Conservation (phyloP, 495 filamentous ascomycete genomes). For the Parathielavia appendiculata region DNA sequence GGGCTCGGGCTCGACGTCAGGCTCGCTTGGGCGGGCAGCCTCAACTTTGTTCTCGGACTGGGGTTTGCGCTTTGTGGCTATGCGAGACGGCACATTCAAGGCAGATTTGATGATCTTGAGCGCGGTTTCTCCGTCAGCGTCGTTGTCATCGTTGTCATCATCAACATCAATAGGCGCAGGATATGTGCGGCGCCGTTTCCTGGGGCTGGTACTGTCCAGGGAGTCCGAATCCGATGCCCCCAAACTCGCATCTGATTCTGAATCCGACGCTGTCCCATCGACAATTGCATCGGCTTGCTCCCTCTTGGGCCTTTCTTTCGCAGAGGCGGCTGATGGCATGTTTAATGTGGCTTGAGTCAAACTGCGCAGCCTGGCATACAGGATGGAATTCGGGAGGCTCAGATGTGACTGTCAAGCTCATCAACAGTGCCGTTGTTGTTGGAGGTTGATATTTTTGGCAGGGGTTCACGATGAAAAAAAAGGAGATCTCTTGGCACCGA, state of each 20-base stretch:
- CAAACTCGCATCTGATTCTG: slow-evolving; percentile 7
- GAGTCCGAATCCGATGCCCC: slow-evolving; percentile 34
- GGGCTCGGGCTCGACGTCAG: slow-evolving; percentile 10
- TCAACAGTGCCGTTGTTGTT: background rate
- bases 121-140: no score
- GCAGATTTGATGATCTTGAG: slow-evolving; percentile 24
- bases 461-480: background rate
- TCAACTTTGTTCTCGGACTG: slow-evolving; percentile 4
- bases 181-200: slow-evolving; percentile 47
- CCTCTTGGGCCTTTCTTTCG: slow-evolving; percentile 13
- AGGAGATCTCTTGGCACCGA: slow-evolving; percentile 5
- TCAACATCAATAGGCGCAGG: slow-evolving; percentile 14
- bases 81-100: slow-evolving; percentile 46
- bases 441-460: slow-evolving; percentile 17
- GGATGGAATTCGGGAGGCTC: background rate
- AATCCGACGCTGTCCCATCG: slow-evolving; percentile 1
- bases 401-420: background rate
- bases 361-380: background rate
- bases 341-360: background rate
- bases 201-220: slow-evolving; percentile 42
- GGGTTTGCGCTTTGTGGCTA: slow-evolving; percentile 32
- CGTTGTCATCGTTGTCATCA: background rate
- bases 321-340: slow-evolving; percentile 24
- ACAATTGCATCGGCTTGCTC: background rate
- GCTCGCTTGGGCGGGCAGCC: background rate